Percentiles rank a stretch among this genome's conserved stretches.
Conservation (phyloP, 108 stramenopile genomes). For the Skeletonema grethae region DNA sequence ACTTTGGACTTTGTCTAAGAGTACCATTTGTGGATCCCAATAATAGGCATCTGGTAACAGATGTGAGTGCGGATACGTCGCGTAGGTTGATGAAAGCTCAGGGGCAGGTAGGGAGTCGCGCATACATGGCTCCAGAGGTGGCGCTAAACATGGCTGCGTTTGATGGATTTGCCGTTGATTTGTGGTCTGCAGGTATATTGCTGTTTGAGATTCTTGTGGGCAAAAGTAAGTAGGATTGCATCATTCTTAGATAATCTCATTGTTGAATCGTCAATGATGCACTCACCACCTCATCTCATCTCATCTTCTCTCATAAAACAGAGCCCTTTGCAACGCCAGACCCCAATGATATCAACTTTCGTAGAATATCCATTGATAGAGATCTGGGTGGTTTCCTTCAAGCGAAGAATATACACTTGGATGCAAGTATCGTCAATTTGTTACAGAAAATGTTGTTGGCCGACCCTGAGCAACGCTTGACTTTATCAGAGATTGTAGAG, state of each 20-base stretch:
- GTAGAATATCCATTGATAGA: slow-evolving; percentile 50
- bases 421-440: slow-evolving; percentile 64
- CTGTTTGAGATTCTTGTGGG: slow-evolving; percentile 89
- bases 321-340: slow-evolving; percentile 70
- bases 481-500: slow-evolving; percentile 64
- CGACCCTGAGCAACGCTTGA: slow-evolving; percentile 70
- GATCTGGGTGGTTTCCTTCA: slow-evolving; percentile 50
- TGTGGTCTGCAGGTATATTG: slow-evolving; percentile 91
- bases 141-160: slow-evolving; percentile 57
- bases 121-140: slow-evolving; percentile 82
- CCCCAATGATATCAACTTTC: slow-evolving; percentile 61
- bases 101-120: slow-evolving; percentile 56
- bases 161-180: slow-evolving; percentile 89
- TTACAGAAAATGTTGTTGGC: slow-evolving; percentile 78
- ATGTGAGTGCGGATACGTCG: slow-evolving; percentile 43
- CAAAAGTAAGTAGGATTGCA: slow-evolving; percentile 15
- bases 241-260: neutral
- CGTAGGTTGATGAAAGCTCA: slow-evolving; percentile 51
- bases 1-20: slow-evolving; percentile 69
- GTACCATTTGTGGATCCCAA: slow-evolving; percentile 49
- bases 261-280: neutral
- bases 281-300: neutral
- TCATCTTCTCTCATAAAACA: neutral
- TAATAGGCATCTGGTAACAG: slow-evolving; percentile 36
- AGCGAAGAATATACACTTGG: slow-evolving; percentile 50